Conservation (phyloP, 2,329 filamentous ascomycete species). For the Exophiala bonariae region DNA sequence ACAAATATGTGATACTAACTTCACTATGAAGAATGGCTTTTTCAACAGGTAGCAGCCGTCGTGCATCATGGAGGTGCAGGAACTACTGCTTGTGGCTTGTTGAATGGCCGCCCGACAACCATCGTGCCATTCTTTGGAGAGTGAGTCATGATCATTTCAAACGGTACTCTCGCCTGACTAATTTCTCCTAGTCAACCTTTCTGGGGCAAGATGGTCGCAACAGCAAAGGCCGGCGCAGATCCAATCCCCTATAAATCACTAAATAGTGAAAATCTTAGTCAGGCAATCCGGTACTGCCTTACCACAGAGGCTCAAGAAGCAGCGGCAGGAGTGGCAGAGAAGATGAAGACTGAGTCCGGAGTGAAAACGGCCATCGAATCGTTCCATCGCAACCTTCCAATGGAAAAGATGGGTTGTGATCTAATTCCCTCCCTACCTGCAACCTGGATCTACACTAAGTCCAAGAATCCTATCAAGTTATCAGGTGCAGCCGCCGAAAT, state of each 20-base stretch:
- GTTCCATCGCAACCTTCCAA: constrained; percentile 67
- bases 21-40: constrained; percentile 52
- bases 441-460: constrained; percentile 32
- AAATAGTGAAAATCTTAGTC: constrained; percentile 44
- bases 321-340: neutral
- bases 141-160: constrained; percentile 23
- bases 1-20: neutral
- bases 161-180: neutral
- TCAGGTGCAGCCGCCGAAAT: constrained; percentile 14
- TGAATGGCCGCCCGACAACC: constrained; percentile 52
- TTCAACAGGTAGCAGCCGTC: constrained; percentile 55
- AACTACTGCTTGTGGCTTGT: constrained; percentile 51
- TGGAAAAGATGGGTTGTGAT: constrained; percentile 65
- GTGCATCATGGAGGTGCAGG: constrained; percentile 62
- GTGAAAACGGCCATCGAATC: constrained; percentile 39
- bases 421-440: constrained; percentile 65
- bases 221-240: constrained; percentile 49
- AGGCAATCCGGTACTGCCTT: constrained; percentile 48
- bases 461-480: constrained; percentile 4
- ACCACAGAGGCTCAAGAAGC: constrained; percentile 38
- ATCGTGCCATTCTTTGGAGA: constrained; percentile 61
- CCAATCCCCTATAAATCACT: constrained; percentile 50
- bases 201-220: constrained; percentile 55
- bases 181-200: constrained; percentile 44
- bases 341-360: constrained; percentile 38